Conservation (phyloP, 306 rosid genomes). For the Aeschynomene evenia region DNA sequence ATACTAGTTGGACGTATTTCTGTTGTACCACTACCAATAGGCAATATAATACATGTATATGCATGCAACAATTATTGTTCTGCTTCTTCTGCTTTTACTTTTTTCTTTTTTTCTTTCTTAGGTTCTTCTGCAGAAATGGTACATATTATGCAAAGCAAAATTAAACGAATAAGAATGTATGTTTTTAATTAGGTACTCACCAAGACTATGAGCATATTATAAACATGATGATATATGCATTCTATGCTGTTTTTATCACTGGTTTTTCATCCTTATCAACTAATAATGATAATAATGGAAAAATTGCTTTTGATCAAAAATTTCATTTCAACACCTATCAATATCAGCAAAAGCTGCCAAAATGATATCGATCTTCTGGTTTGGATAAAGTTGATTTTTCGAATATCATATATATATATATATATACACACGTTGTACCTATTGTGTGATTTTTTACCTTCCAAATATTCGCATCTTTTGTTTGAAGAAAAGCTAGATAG, state of each 20-base stretch:
- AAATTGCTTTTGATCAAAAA: background rate
- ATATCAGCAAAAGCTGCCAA: background rate
- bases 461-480: background rate
- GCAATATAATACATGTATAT: too few relatives aligned
- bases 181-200: background rate
- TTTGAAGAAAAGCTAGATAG: background rate
- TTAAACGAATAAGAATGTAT: background rate
- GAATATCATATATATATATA: background rate
- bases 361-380: background rate
- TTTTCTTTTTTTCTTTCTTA: background rate
- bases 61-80: too few relatives aligned
- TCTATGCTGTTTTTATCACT: background rate
- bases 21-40: too few relatives aligned
- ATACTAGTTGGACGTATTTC: too few relatives aligned
- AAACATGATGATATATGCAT: background rate
- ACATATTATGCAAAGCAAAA: background rate
- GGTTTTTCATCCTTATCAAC: background rate
- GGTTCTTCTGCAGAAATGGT: constrained; percentile 11
- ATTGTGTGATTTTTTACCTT: background rate
- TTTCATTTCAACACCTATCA: background rate
- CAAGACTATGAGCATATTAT: background rate
- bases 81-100: too few relatives aligned
- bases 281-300: too few relatives aligned
- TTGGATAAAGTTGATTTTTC: background rate
- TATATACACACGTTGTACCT: too few relatives aligned